Percentiles rank a stretch among this genome's conserved stretches.
These are phyloP conservation scores for Vicia faba DNA, from an alignment of 306 rosid species.

Conservation along the genomic window DNA sequence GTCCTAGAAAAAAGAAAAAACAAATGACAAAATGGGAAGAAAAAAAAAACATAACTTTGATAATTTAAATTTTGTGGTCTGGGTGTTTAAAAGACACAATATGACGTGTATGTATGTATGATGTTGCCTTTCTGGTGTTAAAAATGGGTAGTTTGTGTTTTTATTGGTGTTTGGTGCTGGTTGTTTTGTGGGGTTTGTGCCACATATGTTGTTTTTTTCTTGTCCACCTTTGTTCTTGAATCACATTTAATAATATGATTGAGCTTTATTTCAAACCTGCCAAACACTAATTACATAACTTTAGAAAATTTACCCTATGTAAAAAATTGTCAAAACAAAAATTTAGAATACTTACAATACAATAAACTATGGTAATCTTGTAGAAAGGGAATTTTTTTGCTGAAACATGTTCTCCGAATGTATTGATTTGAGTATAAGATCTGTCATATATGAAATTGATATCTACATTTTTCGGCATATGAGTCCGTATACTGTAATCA, in stretches of 20 bases:
- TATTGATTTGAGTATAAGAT: background rate
- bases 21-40: background rate
- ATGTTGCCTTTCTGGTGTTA: no score
- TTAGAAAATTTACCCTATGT: background rate
- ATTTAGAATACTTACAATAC: background rate
- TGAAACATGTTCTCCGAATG: background rate
- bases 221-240: no score
- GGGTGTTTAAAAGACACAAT: no score
- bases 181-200: no score
- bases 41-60: background rate
- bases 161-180: no score
- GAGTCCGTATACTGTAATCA: conserved; percentile 65
- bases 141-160: no score
- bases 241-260: no score
- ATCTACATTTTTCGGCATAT: conserved; percentile 59
- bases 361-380: background rate
- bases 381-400: no score
- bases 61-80: background rate
- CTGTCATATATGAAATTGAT: background rate
- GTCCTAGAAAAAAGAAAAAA: background rate
- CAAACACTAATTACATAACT: background rate
- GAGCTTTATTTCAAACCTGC: no score
- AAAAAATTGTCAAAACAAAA: background rate
- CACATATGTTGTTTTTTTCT: no score
- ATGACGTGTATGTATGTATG: no score